Conservation (phyloP, 768 basidiomycete genomes). For the Lactarius sanguifluus region DNA sequence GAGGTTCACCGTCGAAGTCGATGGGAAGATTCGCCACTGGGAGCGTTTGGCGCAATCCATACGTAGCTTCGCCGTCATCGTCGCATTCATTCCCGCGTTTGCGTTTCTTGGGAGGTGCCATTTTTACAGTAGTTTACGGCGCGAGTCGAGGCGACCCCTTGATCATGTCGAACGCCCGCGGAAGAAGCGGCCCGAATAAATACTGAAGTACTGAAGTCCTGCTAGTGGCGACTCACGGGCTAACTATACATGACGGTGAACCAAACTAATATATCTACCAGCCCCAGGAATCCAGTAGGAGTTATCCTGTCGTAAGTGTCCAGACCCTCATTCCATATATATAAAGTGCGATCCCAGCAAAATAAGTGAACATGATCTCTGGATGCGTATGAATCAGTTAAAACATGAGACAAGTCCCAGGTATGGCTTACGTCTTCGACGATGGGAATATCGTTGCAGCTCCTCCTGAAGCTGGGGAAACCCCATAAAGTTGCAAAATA, state of each 20-base stretch:
- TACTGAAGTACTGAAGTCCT: no score
- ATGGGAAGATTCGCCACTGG: slow-evolving; percentile 80
- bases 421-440: slow-evolving; percentile 49
- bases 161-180: neutral
- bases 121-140: slow-evolving; percentile 5
- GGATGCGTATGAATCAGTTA: slow-evolving; percentile 21
- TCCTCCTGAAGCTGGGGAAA: slow-evolving; percentile 69
- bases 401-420: neutral
- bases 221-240: no score
- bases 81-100: slow-evolving; percentile 54
- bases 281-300: slow-evolving; percentile 43
- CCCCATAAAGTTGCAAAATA: slow-evolving; percentile 96
- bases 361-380: slow-evolving; percentile 59
- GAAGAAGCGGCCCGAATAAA: slow-evolving; percentile 9
- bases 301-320: slow-evolving; percentile 42
- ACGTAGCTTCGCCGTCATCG: slow-evolving; percentile 59
- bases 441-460: slow-evolving; percentile 49
- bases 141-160: neutral
- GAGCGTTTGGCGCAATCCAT: slow-evolving; percentile 66
- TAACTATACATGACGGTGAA: no score
- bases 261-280: neutral
- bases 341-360: slow-evolving; percentile 61
- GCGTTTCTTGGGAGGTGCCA: slow-evolving; percentile 45
- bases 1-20: slow-evolving; percentile 62
- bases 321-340: slow-evolving; percentile 50